Percentiles rank a stretch among this genome's conserved stretches.
These are phyloP conservation scores for Trichoderma gracile DNA, from an alignment of 2,329 filamentous ascomycete species.

Conservation along the genomic window DNA sequence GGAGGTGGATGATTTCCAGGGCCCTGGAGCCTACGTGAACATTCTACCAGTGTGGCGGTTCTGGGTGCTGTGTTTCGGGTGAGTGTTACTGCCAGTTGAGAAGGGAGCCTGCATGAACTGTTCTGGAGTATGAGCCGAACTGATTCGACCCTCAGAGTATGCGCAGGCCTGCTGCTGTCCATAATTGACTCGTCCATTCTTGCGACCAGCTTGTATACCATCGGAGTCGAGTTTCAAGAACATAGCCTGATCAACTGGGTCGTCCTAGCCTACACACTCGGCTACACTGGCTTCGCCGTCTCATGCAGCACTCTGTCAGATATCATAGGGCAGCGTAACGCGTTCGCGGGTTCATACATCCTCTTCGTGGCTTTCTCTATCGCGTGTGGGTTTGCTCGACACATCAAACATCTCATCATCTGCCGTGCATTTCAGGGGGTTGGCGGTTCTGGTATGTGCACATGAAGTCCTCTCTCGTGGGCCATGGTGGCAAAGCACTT, in stretches of 20 bases:
- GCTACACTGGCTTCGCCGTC: slow-evolving; percentile 59
- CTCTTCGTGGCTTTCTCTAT: slow-evolving; percentile 60
- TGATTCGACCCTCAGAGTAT: slow-evolving; percentile 42
- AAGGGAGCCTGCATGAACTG: background rate
- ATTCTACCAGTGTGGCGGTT: slow-evolving; percentile 38
- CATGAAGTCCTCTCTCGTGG: background rate
- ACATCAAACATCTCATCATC: slow-evolving; percentile 47
- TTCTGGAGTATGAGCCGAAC: background rate
- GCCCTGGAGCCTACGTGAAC: background rate
- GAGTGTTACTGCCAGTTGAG: background rate
- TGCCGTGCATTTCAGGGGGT: slow-evolving; percentile 54
- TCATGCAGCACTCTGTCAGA: slow-evolving; percentile 57
- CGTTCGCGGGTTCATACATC: slow-evolving; percentile 52
- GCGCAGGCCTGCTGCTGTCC: slow-evolving; percentile 57
- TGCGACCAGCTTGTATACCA: slow-evolving; percentile 58
- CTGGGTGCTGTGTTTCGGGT: slow-evolving; percentile 41
- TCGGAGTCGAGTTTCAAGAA: slow-evolving; percentile 52
- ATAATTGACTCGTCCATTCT: slow-evolving; percentile 63
- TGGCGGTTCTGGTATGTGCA: slow-evolving; percentile 49
- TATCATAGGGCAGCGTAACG: slow-evolving; percentile 54
- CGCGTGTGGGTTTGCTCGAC: slow-evolving; percentile 47
- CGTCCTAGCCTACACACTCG: slow-evolving; percentile 56
- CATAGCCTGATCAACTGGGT: slow-evolving; percentile 54
- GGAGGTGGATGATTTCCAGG: background rate
- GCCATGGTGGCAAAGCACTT: background rate